Conservation (phyloP, 163 green algal genomes). For the Chloroidium sp. region DNA sequence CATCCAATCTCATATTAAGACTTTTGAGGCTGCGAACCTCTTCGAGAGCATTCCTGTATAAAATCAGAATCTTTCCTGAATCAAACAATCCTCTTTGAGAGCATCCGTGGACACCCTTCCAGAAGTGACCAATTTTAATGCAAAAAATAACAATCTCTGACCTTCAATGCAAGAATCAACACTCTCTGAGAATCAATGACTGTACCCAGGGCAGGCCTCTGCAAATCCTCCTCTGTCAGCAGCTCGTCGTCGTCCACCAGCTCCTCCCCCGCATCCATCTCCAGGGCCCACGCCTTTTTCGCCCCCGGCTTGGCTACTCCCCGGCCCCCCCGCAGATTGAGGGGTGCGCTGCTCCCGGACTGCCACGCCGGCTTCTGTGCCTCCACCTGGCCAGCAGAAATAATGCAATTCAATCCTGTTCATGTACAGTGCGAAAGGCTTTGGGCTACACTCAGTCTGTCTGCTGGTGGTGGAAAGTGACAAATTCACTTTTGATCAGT, state of each 20-base stretch:
- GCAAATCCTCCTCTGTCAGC: slow-evolving; percentile 69
- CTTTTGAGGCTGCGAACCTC: too few relatives aligned
- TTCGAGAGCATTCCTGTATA: too few relatives aligned
- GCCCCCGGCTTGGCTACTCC: slow-evolving; percentile 6
- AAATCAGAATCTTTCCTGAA: too few relatives aligned
- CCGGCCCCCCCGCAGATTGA: slow-evolving; percentile 19
- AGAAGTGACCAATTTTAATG: too few relatives aligned
- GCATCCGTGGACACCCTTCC: too few relatives aligned
- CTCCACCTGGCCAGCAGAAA: slow-evolving; percentile 6
- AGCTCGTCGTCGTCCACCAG: slow-evolving; percentile 75
- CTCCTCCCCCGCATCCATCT: slow-evolving; percentile 48
- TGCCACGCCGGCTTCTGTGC: slow-evolving; percentile 45
- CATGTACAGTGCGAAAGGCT: too few relatives aligned
- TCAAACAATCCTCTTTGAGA: too few relatives aligned
- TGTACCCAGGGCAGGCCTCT: slow-evolving; percentile 7
- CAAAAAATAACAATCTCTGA: too few relatives aligned
- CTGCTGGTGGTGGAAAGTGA: too few relatives aligned
- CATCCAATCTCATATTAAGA: too few relatives aligned
- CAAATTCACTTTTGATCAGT: too few relatives aligned
- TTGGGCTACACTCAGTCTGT: too few relatives aligned
- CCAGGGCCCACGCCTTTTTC: slow-evolving; percentile 38
- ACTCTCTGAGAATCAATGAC: neutral
- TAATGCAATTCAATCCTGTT: neutral
- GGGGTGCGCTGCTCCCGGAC: slow-evolving; percentile 40
- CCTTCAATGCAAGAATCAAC: neutral